Evolutionary conservation across 805 yeast genomes (phyloP).

Genomic region (Zygoascus tannicola): DNA sequence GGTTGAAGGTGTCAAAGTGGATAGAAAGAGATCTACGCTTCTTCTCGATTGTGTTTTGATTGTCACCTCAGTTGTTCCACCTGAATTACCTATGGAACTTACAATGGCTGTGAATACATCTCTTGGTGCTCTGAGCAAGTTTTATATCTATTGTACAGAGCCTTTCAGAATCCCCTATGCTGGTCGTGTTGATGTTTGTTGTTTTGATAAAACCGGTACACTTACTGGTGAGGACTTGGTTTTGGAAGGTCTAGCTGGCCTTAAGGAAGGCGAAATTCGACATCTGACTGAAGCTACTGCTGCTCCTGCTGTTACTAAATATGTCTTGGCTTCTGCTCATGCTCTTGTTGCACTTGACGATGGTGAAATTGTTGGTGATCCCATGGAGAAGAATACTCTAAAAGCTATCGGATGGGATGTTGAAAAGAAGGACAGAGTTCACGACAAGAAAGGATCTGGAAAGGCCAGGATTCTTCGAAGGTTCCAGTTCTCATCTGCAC

Average conservation of each 20-base stretch:
- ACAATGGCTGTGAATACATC: constrained; percentile 97
- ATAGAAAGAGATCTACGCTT: constrained; percentile 88
- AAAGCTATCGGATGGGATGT: constrained; percentile 81
- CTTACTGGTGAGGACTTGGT: constrained; percentile 93
- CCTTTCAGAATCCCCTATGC: constrained; percentile 97
- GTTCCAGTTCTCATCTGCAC: constrained; percentile 92
- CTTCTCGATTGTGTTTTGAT: constrained; percentile 92
- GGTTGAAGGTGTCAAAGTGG: constrained; percentile 95
- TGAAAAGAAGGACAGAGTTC: constrained; percentile 63
- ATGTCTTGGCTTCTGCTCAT: constrained; percentile 88
- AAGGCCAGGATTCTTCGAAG: constrained; percentile 75
- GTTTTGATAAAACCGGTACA: constrained; percentile 98
- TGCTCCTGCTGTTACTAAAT: constrained; percentile 60
- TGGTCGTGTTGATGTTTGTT: constrained; percentile 96
- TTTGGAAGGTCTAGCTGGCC: constrained; percentile 93
- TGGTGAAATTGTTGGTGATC: constrained; percentile 97
- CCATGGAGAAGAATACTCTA: constrained; percentile 96
- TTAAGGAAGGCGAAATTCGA: constrained; percentile 43
- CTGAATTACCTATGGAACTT: constrained; percentile 97
- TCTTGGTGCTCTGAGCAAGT: constrained; percentile 76
- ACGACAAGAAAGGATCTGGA: constrained; percentile 32
- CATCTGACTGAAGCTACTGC: constrained; percentile 46
- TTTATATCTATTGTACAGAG: constrained; percentile 90
- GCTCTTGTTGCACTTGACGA: constrained; percentile 90
- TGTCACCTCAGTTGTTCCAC: constrained; percentile 96